These are phyloP conservation scores for Rhinocladiella mackenziei DNA, from an alignment of 2,329 filamentous ascomycete genomes.

Conservation along the genomic window DNA sequence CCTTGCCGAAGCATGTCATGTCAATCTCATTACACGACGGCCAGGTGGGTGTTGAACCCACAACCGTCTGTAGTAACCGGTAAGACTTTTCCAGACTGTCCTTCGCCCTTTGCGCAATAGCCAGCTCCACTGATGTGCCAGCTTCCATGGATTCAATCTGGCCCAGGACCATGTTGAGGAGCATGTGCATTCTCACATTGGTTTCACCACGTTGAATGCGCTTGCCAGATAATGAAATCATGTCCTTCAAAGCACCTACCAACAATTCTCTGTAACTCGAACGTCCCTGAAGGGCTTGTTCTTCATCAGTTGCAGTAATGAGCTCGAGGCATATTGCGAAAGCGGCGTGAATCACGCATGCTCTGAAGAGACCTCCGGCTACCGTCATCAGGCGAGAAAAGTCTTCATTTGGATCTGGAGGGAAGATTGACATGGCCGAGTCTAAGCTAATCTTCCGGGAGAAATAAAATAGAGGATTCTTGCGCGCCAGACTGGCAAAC, in stretches of 20 bases:
- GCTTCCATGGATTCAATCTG: constrained; percentile 24
- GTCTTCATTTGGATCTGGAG: constrained; percentile 29
- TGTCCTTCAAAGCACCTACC: constrained; percentile 24
- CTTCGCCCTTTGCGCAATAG: constrained; percentile 23
- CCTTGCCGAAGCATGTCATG: no score
- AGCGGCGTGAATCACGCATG: constrained; percentile 36
- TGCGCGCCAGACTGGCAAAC: constrained; percentile 34
- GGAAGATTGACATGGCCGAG: constrained; percentile 35
- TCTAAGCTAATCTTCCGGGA: constrained; percentile 38
- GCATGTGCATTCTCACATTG: constrained; percentile 33
- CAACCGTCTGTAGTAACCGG: no score
- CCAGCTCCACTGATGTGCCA: constrained; percentile 36
- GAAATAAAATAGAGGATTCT: constrained; percentile 36
- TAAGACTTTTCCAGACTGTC: no score
- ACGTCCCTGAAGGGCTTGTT: constrained; percentile 18
- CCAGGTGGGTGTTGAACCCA: no score
- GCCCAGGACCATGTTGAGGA: constrained; percentile 30
- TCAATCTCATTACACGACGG: no score
- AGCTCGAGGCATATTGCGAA: constrained; percentile 48
- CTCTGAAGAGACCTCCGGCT: constrained; percentile 36
- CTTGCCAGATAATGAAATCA: constrained; percentile 28
- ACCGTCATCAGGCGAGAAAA: constrained; percentile 35
- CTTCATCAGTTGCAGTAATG: constrained; percentile 30
- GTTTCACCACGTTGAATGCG: constrained; percentile 33
- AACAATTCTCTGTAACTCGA: constrained; percentile 15